Conservation (phyloP, 495 filamentous ascomycete genomes). For the Alectoria sarmentosa region DNA sequence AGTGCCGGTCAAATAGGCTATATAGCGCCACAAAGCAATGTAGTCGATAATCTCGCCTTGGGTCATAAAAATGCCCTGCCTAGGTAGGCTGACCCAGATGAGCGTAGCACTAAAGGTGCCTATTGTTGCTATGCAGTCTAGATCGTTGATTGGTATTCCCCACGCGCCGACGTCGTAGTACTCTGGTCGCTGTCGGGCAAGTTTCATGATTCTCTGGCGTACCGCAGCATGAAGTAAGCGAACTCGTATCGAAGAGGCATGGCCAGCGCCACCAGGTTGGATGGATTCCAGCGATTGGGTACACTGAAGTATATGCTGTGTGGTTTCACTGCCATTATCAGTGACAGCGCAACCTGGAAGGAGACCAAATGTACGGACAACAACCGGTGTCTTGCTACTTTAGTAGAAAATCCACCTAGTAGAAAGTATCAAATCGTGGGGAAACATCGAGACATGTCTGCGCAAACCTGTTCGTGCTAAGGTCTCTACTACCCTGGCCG, state of each 20-base stretch:
- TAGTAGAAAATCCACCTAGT: constrained; percentile 59
- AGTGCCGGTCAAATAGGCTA: constrained; percentile 58
- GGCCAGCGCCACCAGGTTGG: constrained; percentile 57
- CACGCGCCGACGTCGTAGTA: constrained; percentile 54
- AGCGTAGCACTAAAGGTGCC: constrained; percentile 54
- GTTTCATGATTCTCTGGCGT: constrained; percentile 53
- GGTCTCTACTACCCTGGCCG: constrained; percentile 54
- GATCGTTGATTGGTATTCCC: constrained; percentile 64
- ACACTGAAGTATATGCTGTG: constrained; percentile 58
- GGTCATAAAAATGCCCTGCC: constrained; percentile 56
- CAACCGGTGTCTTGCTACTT: constrained; percentile 60
- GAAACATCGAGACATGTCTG: not conserved
- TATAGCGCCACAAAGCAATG: constrained; percentile 62
- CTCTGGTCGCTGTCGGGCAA: constrained; percentile 40
- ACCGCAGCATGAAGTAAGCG: constrained; percentile 66
- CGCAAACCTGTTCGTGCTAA: constrained; percentile 55
- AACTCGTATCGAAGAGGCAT: constrained; percentile 57
- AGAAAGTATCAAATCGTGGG: not conserved
- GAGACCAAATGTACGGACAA: constrained; percentile 35
- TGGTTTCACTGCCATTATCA: constrained; percentile 39
- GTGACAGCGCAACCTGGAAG: not conserved
- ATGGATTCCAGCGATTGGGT: constrained; percentile 54
- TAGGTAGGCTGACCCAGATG: constrained; percentile 59
- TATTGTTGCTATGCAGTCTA: constrained; percentile 62
- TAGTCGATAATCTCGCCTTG: constrained; percentile 56